Evolutionary conservation across 106 monocot genomes (phyloP).

Genomic region (Amphibolis antarctica): DNA sequence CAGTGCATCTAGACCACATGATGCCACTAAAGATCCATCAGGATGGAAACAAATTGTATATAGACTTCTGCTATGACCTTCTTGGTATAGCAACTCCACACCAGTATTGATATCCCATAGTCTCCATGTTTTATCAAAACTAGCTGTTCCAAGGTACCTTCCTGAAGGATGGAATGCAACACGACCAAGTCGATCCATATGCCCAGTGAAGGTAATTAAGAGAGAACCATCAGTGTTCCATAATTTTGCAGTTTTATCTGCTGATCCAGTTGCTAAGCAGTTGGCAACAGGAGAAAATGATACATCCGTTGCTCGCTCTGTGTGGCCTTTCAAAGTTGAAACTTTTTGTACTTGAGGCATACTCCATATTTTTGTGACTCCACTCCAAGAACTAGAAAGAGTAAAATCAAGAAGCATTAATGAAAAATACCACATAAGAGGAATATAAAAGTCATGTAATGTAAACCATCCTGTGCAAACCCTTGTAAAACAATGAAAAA

Average conservation of each 20-base stretch:
- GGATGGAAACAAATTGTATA: conserved; percentile 77
- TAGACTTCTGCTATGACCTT: conserved; percentile 87
- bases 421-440: background rate
- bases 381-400: conserved; percentile 71
- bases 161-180: conserved; percentile 92
- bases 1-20: conserved; percentile 88
- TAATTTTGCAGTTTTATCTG: conserved; percentile 83
- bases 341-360: conserved; percentile 65
- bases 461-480: background rate
- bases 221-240: conserved; percentile 60
- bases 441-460: background rate
- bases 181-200: conserved; percentile 76
- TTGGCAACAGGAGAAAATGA: conserved; percentile 74
- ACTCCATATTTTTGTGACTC: conserved; percentile 74
- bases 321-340: conserved; percentile 67
- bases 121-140: conserved; percentile 98
- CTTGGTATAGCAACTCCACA: conserved; percentile 70
- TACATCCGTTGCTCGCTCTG: conserved; percentile 80
- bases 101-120: conserved; percentile 87
- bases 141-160: conserved; percentile 81
- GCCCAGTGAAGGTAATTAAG: conserved; percentile 60
- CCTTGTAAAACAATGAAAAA: too few species aligned
- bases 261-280: conserved; percentile 71
- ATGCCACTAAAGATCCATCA: conserved; percentile 87
- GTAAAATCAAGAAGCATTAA: background rate